phyloP scores from a whole-genome alignment of 331 rosid species.

The Saraca asoca region DNA sequence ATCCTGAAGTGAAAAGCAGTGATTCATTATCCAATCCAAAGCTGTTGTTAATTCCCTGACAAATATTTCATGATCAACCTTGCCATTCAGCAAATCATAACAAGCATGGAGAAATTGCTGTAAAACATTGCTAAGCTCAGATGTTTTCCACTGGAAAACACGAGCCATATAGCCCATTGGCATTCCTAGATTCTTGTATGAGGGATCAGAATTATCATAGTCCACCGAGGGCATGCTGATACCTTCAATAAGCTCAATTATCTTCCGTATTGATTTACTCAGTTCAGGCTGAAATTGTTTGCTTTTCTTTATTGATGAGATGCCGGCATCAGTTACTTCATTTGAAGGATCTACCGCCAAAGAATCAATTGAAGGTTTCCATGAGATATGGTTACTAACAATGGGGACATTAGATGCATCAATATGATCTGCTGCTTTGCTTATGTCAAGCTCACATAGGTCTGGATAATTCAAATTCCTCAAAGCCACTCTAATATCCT shows the following conservation, averaged over 20 bases:
- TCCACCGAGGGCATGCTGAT: slow-evolving; percentile 53
- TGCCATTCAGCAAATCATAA: slow-evolving; percentile 58
- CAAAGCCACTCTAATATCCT: slow-evolving; percentile 59
- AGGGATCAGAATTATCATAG: slow-evolving; percentile 43
- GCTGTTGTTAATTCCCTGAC: slow-evolving; percentile 54
- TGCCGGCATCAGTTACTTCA: slow-evolving; percentile 35
- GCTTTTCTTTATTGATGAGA: slow-evolving; percentile 30
- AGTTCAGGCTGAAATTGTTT: slow-evolving; percentile 43
- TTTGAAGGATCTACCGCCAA: slow-evolving; percentile 34
- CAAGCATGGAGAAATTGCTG: slow-evolving; percentile 66
- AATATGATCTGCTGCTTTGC: slow-evolving; percentile 38
- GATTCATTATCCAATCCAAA: slow-evolving; percentile 87
- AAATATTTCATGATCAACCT: slow-evolving; percentile 53
- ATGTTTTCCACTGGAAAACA: slow-evolving; percentile 85
- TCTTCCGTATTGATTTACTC: slow-evolving; percentile 55
- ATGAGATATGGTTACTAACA: slow-evolving; percentile 32
- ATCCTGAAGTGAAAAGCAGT: slow-evolving; percentile 86
- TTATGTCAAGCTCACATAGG: slow-evolving; percentile 29
- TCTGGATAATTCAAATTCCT: slow-evolving; percentile 35
- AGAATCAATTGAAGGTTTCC: slow-evolving; percentile 38
- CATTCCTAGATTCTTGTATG: slow-evolving; percentile 47
- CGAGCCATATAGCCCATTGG: slow-evolving; percentile 69
- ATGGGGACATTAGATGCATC: slow-evolving; percentile 36
- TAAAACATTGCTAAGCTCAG: slow-evolving; percentile 60
- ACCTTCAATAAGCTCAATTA: slow-evolving; percentile 86